Percentiles rank a stretch among this genome's conserved stretches.
These are phyloP conservation scores for Aquilaria yunnanensis DNA, from an alignment of 345 rosid species.

Conservation along the genomic window DNA sequence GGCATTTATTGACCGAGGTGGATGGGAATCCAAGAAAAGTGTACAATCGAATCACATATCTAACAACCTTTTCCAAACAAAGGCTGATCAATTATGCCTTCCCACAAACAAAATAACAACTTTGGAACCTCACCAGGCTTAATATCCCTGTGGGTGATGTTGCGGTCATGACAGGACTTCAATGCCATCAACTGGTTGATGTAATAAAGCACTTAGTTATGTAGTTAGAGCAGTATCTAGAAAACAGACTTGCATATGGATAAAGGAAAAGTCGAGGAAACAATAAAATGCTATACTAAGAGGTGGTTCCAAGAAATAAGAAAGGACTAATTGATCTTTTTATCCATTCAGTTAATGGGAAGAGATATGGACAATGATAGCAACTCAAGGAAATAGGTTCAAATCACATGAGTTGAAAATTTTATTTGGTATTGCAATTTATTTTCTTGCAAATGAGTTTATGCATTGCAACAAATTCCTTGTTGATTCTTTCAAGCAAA, in stretches of 20 bases:
- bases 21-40: not conserved
- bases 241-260: not conserved
- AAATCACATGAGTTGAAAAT: no score
- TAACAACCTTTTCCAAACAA: slow-evolving; percentile 3
- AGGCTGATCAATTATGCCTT: not conserved
- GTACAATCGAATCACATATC: not conserved
- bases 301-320: no score
- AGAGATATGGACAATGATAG: no score
- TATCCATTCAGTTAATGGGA: no score
- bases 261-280: no score
- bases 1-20: not conserved
- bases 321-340: no score
- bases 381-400: no score
- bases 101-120: slow-evolving; percentile 8
- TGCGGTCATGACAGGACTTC: slow-evolving; percentile 90
- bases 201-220: slow-evolving; percentile 1
- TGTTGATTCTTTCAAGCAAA: no score
- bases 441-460: no score
- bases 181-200: slow-evolving; percentile 66
- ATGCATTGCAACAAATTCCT: no score
- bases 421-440: no score
- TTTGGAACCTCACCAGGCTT: slow-evolving; percentile 68
- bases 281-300: no score
- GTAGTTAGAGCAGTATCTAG: not conserved
- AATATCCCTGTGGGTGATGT: slow-evolving; percentile 91